These are phyloP conservation scores for Pontederia paniculata DNA, from an alignment of 176 grass and related monocot species.

Conservation along the genomic window DNA sequence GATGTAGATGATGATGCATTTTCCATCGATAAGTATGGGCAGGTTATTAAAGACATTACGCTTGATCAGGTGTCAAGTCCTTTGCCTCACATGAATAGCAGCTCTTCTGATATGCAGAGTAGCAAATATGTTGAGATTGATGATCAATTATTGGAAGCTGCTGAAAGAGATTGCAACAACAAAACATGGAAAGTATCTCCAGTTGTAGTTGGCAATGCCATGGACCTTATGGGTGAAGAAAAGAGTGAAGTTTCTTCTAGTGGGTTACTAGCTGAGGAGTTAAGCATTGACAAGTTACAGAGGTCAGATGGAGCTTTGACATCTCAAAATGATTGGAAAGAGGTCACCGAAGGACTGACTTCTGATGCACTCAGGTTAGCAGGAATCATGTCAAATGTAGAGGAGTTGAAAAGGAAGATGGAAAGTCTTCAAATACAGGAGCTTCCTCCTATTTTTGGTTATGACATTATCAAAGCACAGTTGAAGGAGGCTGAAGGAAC, in stretches of 20 bases:
- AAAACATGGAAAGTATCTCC: slow-evolving; percentile 34
- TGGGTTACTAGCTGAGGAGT: slow-evolving; percentile 36
- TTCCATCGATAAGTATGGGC: slow-evolving; percentile 14
- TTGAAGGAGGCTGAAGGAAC: slow-evolving; percentile 50
- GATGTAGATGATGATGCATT: slow-evolving; percentile 15
- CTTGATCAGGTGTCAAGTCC: slow-evolving; percentile 29
- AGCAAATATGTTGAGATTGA: slow-evolving; percentile 37
- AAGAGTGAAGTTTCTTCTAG: slow-evolving; percentile 52
- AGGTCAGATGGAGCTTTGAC: slow-evolving; percentile 19
- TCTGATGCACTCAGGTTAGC: slow-evolving; percentile 59
- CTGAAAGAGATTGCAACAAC: slow-evolving; percentile 61
- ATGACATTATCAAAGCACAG: slow-evolving; percentile 42
- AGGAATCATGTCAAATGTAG: slow-evolving; percentile 41
- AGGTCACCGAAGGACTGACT: slow-evolving; percentile 47
- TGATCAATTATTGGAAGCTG: slow-evolving; percentile 88
- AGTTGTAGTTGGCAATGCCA: slow-evolving; percentile 33
- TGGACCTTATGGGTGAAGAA: slow-evolving; percentile 48
- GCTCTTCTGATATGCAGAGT: no score
- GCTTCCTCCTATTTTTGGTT: slow-evolving; percentile 39
- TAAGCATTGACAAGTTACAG: slow-evolving; percentile 32
- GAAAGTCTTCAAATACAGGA: slow-evolving; percentile 42
- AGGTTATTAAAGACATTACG: slow-evolving; percentile 13
- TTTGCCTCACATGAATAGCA: slow-evolving; percentile 30
- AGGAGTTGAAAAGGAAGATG: slow-evolving; percentile 70
- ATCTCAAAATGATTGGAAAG: slow-evolving; percentile 40